Percentiles rank a stretch among this genome's conserved stretches.
Evolutionary conservation across 1,284 basidiomycete species (phyloP).

Genomic region (Golubevia pallescens): DNA sequence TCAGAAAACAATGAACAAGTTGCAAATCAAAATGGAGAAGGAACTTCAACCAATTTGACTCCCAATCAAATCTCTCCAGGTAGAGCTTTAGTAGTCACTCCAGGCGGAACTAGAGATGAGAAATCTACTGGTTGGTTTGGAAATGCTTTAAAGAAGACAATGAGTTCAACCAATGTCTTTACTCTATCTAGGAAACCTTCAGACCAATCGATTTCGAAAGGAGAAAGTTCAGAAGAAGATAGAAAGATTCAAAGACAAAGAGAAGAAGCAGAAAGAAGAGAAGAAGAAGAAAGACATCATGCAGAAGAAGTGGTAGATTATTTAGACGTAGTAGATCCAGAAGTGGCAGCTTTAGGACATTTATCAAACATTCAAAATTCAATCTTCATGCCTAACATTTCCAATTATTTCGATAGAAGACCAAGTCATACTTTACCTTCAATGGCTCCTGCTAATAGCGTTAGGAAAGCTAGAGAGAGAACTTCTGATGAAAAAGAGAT

Average conservation of each 20-base stretch:
- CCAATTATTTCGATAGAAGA: slow-evolving; percentile 47
- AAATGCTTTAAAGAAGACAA: no score
- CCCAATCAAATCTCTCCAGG: not conserved
- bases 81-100: no score
- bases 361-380: slow-evolving; percentile 57
- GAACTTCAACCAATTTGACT: not conserved
- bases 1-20: not conserved
- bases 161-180: no score
- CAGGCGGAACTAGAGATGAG: no score
- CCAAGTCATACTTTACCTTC: slow-evolving; percentile 32
- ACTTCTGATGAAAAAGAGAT: not conserved
- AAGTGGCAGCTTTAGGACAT: slow-evolving; percentile 41
- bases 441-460: not conserved
- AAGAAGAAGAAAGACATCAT: not conserved
- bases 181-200: not conserved
- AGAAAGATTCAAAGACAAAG: no score
- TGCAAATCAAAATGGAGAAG: not conserved
- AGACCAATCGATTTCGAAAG: not conserved
- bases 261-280: no score
- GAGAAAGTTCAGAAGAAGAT: not conserved
- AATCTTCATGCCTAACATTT: slow-evolving; percentile 55
- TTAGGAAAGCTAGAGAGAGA: not conserved
- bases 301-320: slow-evolving; percentile 1
- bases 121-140: no score
- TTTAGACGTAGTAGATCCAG: slow-evolving; percentile 58